phyloP scores from a whole-genome alignment of 2,329 filamentous ascomycete species.

The Hymenoscyphus linearis region DNA sequence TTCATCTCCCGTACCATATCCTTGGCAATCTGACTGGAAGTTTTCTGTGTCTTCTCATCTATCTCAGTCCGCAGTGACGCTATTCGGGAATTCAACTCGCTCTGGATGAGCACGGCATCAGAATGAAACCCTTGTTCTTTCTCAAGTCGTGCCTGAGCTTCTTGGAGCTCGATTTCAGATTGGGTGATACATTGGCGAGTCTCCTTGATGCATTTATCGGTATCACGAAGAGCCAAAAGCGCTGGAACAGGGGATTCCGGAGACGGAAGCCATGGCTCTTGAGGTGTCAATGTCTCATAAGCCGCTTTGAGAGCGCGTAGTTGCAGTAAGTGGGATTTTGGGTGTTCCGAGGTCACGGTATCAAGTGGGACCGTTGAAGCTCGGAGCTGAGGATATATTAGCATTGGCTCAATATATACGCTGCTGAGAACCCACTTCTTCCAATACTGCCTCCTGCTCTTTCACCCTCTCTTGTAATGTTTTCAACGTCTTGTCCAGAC shows the following conservation, averaged over 20 bases:
- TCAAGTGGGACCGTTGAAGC: conserved; percentile 21
- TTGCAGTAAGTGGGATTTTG: conserved; percentile 38
- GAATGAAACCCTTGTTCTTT: conserved; percentile 44
- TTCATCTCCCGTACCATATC: conserved; percentile 58
- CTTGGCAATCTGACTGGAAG: conserved; percentile 54
- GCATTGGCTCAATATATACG: not conserved
- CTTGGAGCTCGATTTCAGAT: conserved; percentile 39
- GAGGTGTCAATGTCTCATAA: conserved; percentile 57
- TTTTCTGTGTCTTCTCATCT: conserved; percentile 51
- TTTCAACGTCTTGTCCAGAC: conserved; percentile 61
- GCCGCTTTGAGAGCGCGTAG: conserved; percentile 53
- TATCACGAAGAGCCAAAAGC: conserved; percentile 64
- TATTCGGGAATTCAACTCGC: conserved; percentile 53
- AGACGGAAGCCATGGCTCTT: conserved; percentile 60
- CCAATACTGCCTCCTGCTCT: conserved; percentile 47
- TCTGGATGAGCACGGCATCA: conserved; percentile 51
- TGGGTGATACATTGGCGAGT: conserved; percentile 53
- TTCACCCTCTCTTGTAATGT: conserved; percentile 57
- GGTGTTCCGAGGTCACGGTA: conserved; percentile 28
- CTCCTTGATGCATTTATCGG: conserved; percentile 58
- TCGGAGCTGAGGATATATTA: conserved; percentile 26
- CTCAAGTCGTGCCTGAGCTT: conserved; percentile 44
- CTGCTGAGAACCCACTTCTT: conserved; percentile 35
- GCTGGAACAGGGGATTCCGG: conserved; percentile 64
- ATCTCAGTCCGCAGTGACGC: conserved; percentile 52